phyloP scores from a whole-genome alignment of 805 yeast genomes.

The Metschnikowia anglica region DNA sequence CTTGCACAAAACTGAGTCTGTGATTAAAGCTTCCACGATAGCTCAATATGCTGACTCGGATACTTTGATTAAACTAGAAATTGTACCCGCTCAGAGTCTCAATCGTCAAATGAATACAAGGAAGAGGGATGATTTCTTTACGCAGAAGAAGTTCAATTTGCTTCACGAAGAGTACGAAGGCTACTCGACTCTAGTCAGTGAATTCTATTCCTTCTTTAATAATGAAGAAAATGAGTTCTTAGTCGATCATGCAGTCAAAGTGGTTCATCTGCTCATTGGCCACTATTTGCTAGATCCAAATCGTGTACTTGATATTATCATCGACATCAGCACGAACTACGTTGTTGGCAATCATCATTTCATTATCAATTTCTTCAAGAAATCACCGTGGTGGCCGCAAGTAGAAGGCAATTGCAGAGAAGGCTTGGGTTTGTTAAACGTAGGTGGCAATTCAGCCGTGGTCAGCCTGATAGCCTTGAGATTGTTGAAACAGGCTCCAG shows the following conservation, averaged over 20 bases:
- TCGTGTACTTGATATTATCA: constrained; percentile 60
- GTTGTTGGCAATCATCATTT: constrained; percentile 47
- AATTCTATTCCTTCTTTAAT: constrained; percentile 43
- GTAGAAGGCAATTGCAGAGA: constrained; percentile 30
- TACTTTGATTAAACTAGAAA: constrained; percentile 25
- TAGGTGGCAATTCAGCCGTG: constrained; percentile 57
- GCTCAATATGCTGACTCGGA: constrained; percentile 32
- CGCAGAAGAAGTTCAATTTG: constrained; percentile 61
- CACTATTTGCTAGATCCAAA: constrained; percentile 74
- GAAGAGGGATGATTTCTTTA: constrained; percentile 43
- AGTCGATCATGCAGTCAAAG: constrained; percentile 44
- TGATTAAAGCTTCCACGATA: constrained; percentile 33
- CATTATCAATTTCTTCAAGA: constrained; percentile 48
- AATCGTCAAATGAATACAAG: constrained; percentile 38
- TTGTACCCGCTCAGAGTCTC: constrained; percentile 35
- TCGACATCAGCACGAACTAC: constrained; percentile 51
- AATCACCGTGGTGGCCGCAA: constrained; percentile 69
- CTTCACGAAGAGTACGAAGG: constrained; percentile 79
- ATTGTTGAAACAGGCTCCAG: constrained; percentile 30
- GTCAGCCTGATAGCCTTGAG: constrained; percentile 55
- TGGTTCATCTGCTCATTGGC: constrained; percentile 61
- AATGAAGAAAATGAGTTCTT: constrained; percentile 42
- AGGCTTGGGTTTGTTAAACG: constrained; percentile 31
- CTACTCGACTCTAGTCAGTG: constrained; percentile 59
- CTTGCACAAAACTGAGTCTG: constrained; percentile 21